phyloP scores from a whole-genome alignment of 2,329 filamentous ascomycete species.

The Annulohypoxylon truncatum region DNA sequence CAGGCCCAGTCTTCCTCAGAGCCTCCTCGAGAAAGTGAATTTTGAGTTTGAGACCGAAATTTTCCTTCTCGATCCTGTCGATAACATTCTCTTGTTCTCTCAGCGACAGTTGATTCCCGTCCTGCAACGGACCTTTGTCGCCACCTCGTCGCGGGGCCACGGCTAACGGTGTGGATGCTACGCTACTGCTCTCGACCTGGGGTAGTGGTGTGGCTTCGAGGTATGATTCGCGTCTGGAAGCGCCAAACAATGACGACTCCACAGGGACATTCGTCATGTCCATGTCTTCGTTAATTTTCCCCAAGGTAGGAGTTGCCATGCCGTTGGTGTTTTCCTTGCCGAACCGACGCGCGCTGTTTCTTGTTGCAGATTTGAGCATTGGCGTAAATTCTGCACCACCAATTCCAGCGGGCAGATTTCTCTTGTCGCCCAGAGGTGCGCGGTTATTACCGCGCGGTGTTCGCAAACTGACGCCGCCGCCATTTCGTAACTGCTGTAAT shows the following conservation, averaged over 20 bases:
- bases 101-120: constrained; percentile 90
- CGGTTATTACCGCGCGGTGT: constrained; percentile 76
- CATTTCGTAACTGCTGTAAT: constrained; percentile 78
- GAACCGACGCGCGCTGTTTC: constrained; percentile 74
- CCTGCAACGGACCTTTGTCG: constrained; percentile 76
- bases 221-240: constrained; percentile 73
- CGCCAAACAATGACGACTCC: constrained; percentile 77
- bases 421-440: constrained; percentile 75
- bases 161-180: constrained; percentile 83
- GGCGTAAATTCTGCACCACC: constrained; percentile 90
- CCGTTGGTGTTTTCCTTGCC: constrained; percentile 72
- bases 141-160: constrained; percentile 72
- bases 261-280: constrained; percentile 76
- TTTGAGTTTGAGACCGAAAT: constrained; percentile 95
- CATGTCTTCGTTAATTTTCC: constrained; percentile 76
- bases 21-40: constrained; percentile 97
- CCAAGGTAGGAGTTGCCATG: constrained; percentile 75
- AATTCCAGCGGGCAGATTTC: constrained; percentile 74
- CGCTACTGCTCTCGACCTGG: constrained; percentile 81
- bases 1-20: constrained; percentile 85
- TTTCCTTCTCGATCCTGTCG: constrained; percentile 97
- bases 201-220: constrained; percentile 79
- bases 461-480: constrained; percentile 69
- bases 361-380: constrained; percentile 82
- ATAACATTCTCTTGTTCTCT: constrained; percentile 96